Conservation (phyloP, 2,329 filamentous ascomycete genomes). For the Endoconidiophora laricicola region DNA sequence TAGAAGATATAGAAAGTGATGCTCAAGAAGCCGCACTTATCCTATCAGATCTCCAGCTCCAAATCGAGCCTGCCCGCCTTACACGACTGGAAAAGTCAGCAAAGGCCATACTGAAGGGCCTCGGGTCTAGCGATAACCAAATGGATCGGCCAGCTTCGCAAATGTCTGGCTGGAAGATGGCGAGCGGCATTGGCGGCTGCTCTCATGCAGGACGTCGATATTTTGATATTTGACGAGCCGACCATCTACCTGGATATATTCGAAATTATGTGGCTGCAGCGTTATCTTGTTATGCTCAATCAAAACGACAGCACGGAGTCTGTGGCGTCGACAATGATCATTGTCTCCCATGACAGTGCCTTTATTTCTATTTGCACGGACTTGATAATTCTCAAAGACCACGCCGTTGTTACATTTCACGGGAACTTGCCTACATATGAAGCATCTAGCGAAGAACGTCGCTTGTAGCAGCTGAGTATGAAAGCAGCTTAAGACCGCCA, state of each 20-base stretch:
- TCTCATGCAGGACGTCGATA: conserved; percentile 56
- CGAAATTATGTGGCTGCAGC: conserved; percentile 72
- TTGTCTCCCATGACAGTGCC: conserved; percentile 73
- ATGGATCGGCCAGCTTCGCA: conserved; percentile 43
- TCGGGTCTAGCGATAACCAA: conserved; percentile 51
- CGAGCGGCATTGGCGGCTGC: conserved; percentile 47
- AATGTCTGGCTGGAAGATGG: conserved; percentile 64
- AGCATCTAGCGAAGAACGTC: conserved; percentile 47
- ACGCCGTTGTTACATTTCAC: conserved; percentile 55
- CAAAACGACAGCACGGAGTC: conserved; percentile 21
- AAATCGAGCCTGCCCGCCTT: conserved; percentile 48
- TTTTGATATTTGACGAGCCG: conserved; percentile 47
- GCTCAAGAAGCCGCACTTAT: conserved; percentile 54
- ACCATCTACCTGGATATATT: conserved; percentile 45
- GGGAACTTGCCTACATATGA: conserved; percentile 62
- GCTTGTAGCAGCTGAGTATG: conserved; percentile 53
- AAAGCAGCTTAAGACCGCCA: conserved; percentile 39
- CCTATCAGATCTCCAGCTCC: conserved; percentile 50
- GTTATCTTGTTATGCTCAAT: conserved; percentile 45
- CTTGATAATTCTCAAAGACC: conserved; percentile 58
- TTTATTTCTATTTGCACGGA: conserved; percentile 67
- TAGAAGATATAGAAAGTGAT: conserved; percentile 42
- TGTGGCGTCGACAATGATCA: conserved; percentile 44
- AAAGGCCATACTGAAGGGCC: conserved; percentile 46
- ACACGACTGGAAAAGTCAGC: conserved; percentile 49